Conservation (phyloP, 495 filamentous ascomycete genomes). For the Penicillium fimorum region DNA sequence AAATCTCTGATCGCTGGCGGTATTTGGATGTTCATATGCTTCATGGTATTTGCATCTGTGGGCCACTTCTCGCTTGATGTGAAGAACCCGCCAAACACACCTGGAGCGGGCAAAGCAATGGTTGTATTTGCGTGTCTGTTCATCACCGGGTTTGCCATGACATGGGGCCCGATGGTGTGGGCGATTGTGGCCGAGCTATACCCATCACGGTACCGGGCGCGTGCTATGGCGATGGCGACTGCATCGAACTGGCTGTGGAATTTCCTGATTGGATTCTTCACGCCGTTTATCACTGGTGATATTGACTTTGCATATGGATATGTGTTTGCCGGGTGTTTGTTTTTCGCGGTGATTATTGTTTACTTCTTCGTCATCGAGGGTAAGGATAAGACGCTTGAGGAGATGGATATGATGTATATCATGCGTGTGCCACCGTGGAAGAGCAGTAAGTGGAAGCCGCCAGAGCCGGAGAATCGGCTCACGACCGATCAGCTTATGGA, state of each 20-base stretch:
- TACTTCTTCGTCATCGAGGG: constrained; percentile 74
- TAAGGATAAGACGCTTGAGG: constrained; percentile 63
- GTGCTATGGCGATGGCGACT: constrained; percentile 74
- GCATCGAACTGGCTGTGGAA: constrained; percentile 87
- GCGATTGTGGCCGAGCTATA: constrained; percentile 79
- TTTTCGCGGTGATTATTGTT: constrained; percentile 62
- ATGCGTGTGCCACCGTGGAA: constrained; percentile 61
- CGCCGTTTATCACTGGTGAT: constrained; percentile 65
- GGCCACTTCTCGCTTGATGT: constrained; percentile 60
- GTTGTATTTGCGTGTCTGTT: constrained; percentile 72
- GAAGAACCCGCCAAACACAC: constrained; percentile 45
- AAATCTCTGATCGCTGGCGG: constrained; percentile 63
- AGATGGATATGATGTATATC: constrained; percentile 83
- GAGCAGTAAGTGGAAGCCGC: constrained; percentile 39
- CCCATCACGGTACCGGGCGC: constrained; percentile 68
- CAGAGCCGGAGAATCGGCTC: constrained; percentile 31
- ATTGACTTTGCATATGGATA: constrained; percentile 77
- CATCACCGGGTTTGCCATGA: constrained; percentile 54
- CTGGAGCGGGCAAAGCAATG: constrained; percentile 64
- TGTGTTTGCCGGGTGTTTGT: constrained; percentile 69
- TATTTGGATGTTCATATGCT: constrained; percentile 67
- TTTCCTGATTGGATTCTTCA: constrained; percentile 78
- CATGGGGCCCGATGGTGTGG: constrained; percentile 86
- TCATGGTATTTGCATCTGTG: constrained; percentile 70
- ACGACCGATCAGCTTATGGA: constrained; percentile 35